Conservation (phyloP, 164 flowering plant genomes). For the Umbilicus rupestris region DNA sequence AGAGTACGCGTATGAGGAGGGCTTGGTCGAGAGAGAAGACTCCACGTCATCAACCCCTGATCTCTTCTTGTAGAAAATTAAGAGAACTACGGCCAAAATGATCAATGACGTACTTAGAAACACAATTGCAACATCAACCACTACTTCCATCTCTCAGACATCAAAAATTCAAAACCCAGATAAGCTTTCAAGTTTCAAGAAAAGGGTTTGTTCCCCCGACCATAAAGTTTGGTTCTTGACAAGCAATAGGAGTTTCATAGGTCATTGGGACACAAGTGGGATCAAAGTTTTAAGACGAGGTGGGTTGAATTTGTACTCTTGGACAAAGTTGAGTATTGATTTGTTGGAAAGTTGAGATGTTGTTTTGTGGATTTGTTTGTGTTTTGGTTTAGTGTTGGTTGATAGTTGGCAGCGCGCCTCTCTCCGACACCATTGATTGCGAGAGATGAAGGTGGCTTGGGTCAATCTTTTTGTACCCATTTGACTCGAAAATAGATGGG, state of each 20-base stretch:
- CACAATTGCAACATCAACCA: constrained; percentile 7
- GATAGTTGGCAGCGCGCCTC: constrained; percentile 1
- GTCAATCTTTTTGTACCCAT: neutral
- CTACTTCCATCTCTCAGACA: constrained; percentile 6
- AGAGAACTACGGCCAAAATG: constrained; percentile 26
- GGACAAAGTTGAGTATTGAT: neutral
- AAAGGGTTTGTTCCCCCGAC: neutral
- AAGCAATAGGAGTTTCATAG: neutral
- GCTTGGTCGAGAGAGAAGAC: constrained; percentile 20
- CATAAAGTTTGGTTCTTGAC: neutral
- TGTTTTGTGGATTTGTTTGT: constrained; percentile 1
- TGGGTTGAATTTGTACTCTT: neutral
- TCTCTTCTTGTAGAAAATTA: constrained; percentile 28
- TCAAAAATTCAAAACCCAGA: neutral
- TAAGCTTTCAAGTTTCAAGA: neutral
- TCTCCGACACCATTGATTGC: neutral
- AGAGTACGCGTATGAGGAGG: constrained; percentile 22
- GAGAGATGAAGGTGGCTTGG: constrained; percentile 2
- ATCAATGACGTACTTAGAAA: constrained; percentile 11
- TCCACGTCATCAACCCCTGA: constrained; percentile 12
- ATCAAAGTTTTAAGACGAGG: neutral
- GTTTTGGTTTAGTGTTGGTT: constrained; percentile 3
- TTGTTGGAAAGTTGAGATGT: neutral
- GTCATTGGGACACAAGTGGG: neutral
- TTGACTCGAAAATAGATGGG: neutral